Base-by-base conservation (phyloP, 257 asterid genomes). In the Jacaranda copaia region DNA sequence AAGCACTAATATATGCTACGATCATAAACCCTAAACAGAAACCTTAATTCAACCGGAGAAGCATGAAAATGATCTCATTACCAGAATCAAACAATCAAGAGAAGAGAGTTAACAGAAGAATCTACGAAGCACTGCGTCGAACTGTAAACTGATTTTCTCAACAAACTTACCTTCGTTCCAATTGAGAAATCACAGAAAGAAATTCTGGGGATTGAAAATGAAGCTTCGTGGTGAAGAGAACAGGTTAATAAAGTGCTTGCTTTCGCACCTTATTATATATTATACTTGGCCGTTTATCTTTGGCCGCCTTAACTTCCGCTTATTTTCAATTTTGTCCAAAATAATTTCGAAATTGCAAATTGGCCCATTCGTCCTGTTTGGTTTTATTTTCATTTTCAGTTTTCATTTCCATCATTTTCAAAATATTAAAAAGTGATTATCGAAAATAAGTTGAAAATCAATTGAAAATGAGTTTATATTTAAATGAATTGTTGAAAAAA, bases 201-300 rank as follows among this genome's bases (percentile, higher is more conserved):
- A 38, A 7, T 11, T 70, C 3, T 43, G 75, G 43, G 42, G 52
- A 25, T 40, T 62, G 75, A 55, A 20, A 59, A 68, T 13, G 68
- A 52, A 79, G 82, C 66, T 79, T 72, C 68, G 68, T 7, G 68
- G 20, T 49, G 81, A 65, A 64, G 68, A 43, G 62, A 20, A 56
- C 68, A 14, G 74, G 7, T 25, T n/a, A 32, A 73, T 43, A 36
- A 5, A 55, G 11, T 15, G 12, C 35, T 45, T 14, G 57, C 49
- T 60, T 69, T 48, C 13, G 70, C 48, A 8, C 53, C 69, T 15
- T 18, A 59, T 48, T 60, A 25, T 25, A 25, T 25, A 25, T 36
- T 77, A 57, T 57, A 45, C 53, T 6, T 61, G 12, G 6, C 13
- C 20, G 69, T 46, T 62, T 7, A 48, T 70, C 7, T 4, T n/a